Evolutionary conservation across 139 green algal species (phyloP), one percentile per base, ranked within the genome.

Genomic region (Coelastrella sp.): DNA sequence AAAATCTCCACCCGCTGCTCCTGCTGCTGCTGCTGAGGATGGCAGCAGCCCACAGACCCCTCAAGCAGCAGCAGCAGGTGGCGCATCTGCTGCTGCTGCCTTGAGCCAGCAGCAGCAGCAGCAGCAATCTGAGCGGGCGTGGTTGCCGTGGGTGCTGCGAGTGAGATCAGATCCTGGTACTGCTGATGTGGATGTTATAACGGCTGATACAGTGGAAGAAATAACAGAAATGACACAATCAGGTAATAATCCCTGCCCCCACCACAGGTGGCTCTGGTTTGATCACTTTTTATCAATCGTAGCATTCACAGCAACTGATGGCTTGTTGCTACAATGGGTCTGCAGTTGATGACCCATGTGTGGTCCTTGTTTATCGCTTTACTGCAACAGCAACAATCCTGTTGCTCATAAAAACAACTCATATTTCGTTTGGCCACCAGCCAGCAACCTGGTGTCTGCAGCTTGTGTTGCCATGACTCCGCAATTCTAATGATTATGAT

Each of bases 61-160:
- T 76, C 58, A 32, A 65, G 89, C 74, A 64, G 54, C 73, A 80
- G 58, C 60, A 32, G 71, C 56, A 11, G 78, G 76, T 13, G 14
- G 22, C 59, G 8, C 8, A 56, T 58, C 59, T 58, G 59, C 60
- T 19, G 79, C 6, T 84, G 79, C 79, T 56, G 79, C 54, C 54
- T 17, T 7, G 7, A 61, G 57, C 8, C 64, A 75, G 22, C 7
- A 74, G 60, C 57, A 82, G 64, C 82, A 73, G 32, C 32, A 61
- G 64, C 47, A 61, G 5, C 79, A 81, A 73, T n/a, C 14, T 74
- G 89, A 86, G 83, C 7, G 23, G 2, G 13, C 79, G 75, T 92
- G 89, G 89, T 85, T 95, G 64, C 93, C 93, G 5, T 92, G 90
- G 77, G 86, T 91, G 57, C 77, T 96, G 16, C 81, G 77, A 77